These are phyloP conservation scores for Fomitopsis pulvina DNA, from an alignment of 768 basidiomycete species.

Conservation along the genomic window DNA sequence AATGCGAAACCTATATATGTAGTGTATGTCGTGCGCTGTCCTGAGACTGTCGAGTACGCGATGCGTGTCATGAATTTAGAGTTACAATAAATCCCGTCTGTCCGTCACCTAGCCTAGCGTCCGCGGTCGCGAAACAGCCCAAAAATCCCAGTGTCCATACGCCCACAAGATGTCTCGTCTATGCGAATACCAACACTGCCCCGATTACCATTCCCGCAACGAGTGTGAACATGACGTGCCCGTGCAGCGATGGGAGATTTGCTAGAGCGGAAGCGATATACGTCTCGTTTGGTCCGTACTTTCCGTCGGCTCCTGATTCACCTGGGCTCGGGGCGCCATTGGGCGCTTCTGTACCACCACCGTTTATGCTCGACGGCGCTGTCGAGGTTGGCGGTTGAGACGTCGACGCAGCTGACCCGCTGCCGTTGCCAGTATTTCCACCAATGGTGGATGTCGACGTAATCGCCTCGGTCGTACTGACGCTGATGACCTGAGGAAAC, in stretches of 20 bases:
- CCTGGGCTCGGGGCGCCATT: slow-evolving; percentile 60
- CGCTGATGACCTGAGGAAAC: neutral
- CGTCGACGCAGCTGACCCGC: slow-evolving; percentile 25
- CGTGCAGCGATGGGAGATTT: slow-evolving; percentile 23
- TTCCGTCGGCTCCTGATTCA: slow-evolving; percentile 32
- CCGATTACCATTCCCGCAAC: slow-evolving; percentile 41
- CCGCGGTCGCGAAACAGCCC: slow-evolving; percentile 8
- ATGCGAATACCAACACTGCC: slow-evolving; percentile 41
- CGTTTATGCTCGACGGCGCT: slow-evolving; percentile 47
- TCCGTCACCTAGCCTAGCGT: neutral
- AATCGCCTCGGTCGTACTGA: slow-evolving; percentile 35
- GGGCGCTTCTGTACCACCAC: slow-evolving; percentile 38
- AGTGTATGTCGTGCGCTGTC: neutral
- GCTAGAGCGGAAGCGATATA: slow-evolving; percentile 54
- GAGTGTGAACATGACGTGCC: slow-evolving; percentile 38
- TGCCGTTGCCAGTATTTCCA: slow-evolving; percentile 13
- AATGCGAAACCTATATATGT: neutral
- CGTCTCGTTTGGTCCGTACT: slow-evolving; percentile 61
- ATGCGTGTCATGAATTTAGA: neutral
- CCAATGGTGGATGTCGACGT: slow-evolving; percentile 36
- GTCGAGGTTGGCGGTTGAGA: slow-evolving; percentile 47
- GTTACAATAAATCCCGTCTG: neutral
- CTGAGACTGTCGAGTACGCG: neutral
- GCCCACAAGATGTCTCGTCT: slow-evolving; percentile 1
- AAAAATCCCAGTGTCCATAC: slow-evolving; percentile 2